A percentile compares a stretch with the other conserved stretches of the same genome.
phyloP scores from a whole-genome alignment of 2,329 filamentous ascomycete genomes.

The Cryphonectria japonica region DNA sequence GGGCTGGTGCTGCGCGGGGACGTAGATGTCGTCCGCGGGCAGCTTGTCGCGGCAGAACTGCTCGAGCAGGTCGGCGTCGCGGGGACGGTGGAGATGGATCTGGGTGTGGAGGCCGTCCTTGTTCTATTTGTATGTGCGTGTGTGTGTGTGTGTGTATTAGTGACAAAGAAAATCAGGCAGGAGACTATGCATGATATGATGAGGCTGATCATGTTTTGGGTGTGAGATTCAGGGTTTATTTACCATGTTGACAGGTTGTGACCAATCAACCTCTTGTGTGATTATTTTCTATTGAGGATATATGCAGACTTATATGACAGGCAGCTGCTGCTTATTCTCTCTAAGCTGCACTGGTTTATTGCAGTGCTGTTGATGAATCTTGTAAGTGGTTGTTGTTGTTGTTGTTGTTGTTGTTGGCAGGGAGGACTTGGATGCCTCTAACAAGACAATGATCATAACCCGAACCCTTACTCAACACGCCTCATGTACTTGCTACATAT shows the following conservation, averaged over 20 bases:
- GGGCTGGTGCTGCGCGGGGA: conserved; percentile 78
- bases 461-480: neutral
- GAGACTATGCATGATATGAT: neutral
- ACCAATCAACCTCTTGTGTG: conserved; percentile 3
- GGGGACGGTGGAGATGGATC: conserved; percentile 72
- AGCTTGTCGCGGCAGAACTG: conserved; percentile 73
- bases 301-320: neutral
- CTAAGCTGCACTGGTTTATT: neutral
- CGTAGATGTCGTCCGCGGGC: conserved; percentile 79
- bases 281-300: neutral
- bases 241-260: conserved; percentile 19
- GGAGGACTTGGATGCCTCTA: neutral
- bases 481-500: no score
- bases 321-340: neutral
- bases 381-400: neutral
- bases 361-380: neutral
- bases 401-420: neutral
- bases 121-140: conserved; percentile 47
- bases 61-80: conserved; percentile 79
- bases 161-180: neutral
- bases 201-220: neutral
- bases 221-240: neutral
- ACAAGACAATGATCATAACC: neutral
- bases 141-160: neutral
- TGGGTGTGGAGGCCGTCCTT: conserved; percentile 78